Conservation (phyloP, 2,329 filamentous ascomycete genomes). For the Aspergillus calidoustus region DNA sequence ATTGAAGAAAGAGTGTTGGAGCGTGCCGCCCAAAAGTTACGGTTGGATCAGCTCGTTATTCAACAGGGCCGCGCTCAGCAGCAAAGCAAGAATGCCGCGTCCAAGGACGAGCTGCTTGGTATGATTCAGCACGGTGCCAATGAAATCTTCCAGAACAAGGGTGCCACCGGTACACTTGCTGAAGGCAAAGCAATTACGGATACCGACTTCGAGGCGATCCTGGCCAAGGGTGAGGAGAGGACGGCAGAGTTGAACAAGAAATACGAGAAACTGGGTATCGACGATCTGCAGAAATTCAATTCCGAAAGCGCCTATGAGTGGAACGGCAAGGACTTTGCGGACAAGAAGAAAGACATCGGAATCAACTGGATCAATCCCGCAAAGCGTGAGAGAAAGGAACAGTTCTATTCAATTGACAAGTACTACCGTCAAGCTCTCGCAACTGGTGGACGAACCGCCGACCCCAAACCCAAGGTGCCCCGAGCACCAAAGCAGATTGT, state of each 20-base stretch:
- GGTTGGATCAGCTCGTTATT: conserved; percentile 95
- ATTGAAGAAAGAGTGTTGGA: conserved; percentile 99
- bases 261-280: conserved; percentile 95
- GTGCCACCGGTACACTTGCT: conserved; percentile 63
- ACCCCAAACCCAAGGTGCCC: conserved; percentile 93
- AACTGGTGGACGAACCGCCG: conserved; percentile 76
- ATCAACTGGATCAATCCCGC: conserved; percentile 97
- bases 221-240: conserved; percentile 82
- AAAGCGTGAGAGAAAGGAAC: conserved; percentile 97
- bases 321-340: conserved; percentile 96
- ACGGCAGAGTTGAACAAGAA: conserved; percentile 90
- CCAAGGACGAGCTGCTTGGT: conserved; percentile 91
- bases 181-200: conserved; percentile 72
- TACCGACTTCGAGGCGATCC: conserved; percentile 87
- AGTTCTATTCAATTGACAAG: conserved; percentile 97
- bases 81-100: conserved; percentile 86
- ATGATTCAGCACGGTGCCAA: conserved; percentile 99
- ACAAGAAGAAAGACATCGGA: conserved; percentile 87
- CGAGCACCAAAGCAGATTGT: conserved; percentile 89
- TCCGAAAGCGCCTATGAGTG: conserved; percentile 98
- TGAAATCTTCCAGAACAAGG: conserved; percentile 81
- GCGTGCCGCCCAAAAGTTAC: conserved; percentile 92
- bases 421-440: conserved; percentile 94
- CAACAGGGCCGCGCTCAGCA: conserved; percentile 94
- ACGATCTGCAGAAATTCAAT: conserved; percentile 96